Evolutionary conservation across 441 rosid genomes (phyloP).

Genomic region (Pelargonium myrrhifolium): DNA sequence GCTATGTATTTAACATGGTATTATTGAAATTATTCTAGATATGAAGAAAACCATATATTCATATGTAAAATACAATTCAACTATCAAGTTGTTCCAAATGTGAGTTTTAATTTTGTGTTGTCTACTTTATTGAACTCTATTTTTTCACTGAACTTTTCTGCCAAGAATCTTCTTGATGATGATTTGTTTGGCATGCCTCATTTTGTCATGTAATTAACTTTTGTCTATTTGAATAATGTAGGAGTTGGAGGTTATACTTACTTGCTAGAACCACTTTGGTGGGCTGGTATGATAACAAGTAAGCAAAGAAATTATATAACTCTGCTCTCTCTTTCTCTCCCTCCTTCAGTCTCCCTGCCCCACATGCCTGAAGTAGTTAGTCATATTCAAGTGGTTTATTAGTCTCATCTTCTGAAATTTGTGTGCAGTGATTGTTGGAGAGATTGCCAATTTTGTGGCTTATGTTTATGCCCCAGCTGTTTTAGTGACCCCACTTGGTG

Average conservation of each 20-base stretch:
- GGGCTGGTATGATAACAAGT: constrained; percentile 65
- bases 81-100: too few relatives aligned
- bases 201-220: background rate
- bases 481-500: constrained; percentile 65
- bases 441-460: constrained; percentile 63
- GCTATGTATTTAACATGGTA: too few relatives aligned
- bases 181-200: background rate
- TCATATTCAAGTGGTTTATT: constrained; percentile 7
- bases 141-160: too few relatives aligned
- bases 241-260: constrained; percentile 60
- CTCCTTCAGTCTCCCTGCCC: background rate
- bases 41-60: too few relatives aligned
- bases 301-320: constrained; percentile 18
- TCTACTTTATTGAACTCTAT: too few relatives aligned
- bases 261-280: constrained; percentile 64
- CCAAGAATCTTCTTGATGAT: background rate
- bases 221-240: constrained; percentile 18
- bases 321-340: background rate
- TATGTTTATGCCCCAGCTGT: constrained; percentile 71
- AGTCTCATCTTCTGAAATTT: constrained; percentile 15
- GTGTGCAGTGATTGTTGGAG: constrained; percentile 56
- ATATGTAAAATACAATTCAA: too few relatives aligned
- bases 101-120: too few relatives aligned
- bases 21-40: too few relatives aligned
- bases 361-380: background rate